phyloP scores from a whole-genome alignment of 2,329 filamentous ascomycete species.

The Colletotrichum sp. region DNA sequence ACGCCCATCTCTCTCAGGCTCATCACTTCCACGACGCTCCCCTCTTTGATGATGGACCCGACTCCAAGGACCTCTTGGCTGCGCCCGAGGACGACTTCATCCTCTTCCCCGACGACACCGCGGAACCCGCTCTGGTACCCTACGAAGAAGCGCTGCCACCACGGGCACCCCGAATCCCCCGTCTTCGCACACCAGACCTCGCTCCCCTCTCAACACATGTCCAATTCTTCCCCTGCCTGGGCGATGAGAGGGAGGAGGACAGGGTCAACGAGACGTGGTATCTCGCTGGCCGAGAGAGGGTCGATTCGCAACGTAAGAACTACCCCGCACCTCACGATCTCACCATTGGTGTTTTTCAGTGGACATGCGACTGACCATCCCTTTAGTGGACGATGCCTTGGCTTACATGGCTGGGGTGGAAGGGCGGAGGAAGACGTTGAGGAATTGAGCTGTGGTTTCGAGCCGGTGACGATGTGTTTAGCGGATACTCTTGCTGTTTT shows the following conservation, averaged over 20 bases:
- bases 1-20: not conserved
- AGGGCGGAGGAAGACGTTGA: not conserved
- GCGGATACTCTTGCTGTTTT: not conserved
- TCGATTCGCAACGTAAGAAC: conserved; percentile 11
- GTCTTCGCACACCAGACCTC: conserved; percentile 17
- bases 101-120: not conserved
- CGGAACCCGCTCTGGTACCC: not conserved
- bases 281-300: conserved; percentile 1
- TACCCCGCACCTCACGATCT: not conserved
- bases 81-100: conserved; percentile 3
- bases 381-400: conserved; percentile 15
- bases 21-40: not conserved
- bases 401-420: conserved; percentile 9
- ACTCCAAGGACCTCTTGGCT: not conserved
- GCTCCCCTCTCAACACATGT: conserved; percentile 15
- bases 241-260: conserved; percentile 12
- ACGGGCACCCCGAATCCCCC: conserved; percentile 1
- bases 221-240: conserved; percentile 18
- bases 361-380: not conserved
- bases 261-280: conserved; percentile 18
- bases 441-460: not conserved
- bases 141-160: not conserved
- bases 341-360: not conserved
- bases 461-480: not conserved
- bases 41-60: not conserved